phyloP scores from a whole-genome alignment of 345 rosid genomes.

The Bruguiera gymnorhiza region DNA sequence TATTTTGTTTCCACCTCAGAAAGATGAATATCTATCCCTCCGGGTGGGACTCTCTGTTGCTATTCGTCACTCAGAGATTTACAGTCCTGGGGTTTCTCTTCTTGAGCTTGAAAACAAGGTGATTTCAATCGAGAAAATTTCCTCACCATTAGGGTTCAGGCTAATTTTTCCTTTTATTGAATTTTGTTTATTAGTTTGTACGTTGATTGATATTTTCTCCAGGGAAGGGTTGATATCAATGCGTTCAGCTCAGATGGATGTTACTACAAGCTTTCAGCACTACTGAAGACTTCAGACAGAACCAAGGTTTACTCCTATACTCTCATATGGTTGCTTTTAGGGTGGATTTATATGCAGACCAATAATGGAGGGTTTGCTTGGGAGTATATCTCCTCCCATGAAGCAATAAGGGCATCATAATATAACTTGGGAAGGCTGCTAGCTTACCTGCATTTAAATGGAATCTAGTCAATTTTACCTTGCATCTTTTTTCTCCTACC shows the following conservation, averaged over 20 bases:
- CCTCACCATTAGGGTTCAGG: neutral
- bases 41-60: constrained; percentile 87
- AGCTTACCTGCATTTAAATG: neutral
- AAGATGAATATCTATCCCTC: constrained; percentile 69
- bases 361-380: neutral
- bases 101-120: constrained; percentile 98
- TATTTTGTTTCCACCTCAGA: constrained; percentile 64
- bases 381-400: neutral
- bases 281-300: constrained; percentile 85
- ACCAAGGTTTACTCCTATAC: constrained; percentile 64
- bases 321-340: constrained; percentile 3
- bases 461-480: neutral
- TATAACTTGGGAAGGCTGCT: too few species aligned
- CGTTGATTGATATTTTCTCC: constrained; percentile 25
- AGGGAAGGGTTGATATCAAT: constrained; percentile 91
- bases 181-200: neutral
- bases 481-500: too few species aligned
- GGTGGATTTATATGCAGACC: neutral
- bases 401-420: too few species aligned
- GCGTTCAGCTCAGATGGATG: constrained; percentile 76
- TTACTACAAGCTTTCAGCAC: constrained; percentile 85
- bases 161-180: neutral
- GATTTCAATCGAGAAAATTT: constrained; percentile 6
- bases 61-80: constrained; percentile 65
- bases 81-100: constrained; percentile 91